phyloP scores from a whole-genome alignment of 164 flowering plant species.

The Macadamia tetraphylla region DNA sequence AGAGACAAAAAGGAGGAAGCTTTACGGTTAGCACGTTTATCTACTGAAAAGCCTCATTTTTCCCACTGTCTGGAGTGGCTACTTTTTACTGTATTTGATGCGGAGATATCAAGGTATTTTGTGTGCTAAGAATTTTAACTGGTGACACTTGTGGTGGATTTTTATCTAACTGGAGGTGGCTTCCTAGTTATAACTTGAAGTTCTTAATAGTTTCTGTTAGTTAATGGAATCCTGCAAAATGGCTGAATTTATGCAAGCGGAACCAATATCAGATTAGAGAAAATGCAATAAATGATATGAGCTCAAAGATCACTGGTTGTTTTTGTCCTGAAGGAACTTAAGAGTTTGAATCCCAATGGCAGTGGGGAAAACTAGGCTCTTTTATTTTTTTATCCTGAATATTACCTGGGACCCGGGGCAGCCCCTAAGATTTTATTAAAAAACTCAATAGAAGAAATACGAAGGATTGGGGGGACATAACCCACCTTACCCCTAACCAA shows the following conservation, averaged over 20 bases:
- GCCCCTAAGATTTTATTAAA: too few species aligned
- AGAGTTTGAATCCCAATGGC: too few species aligned
- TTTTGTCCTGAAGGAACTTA: too few species aligned
- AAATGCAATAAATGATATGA: too few species aligned
- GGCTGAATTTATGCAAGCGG: background rate
- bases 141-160: background rate
- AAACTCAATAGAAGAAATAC: too few species aligned
- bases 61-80: constrained; percentile 99
- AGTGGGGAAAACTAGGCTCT: too few species aligned
- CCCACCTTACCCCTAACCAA: too few species aligned
- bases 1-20: constrained; percentile 94
- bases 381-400: too few species aligned
- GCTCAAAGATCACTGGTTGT: too few species aligned
- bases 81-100: constrained; percentile 96
- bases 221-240: background rate
- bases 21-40: constrained; percentile 69
- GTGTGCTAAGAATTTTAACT: background rate
- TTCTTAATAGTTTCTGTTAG: background rate
- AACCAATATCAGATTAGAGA: too few species aligned
- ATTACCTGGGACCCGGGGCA: too few species aligned
- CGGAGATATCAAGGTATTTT: constrained; percentile 86
- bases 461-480: too few species aligned
- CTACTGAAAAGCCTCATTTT: constrained; percentile 96
- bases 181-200: background rate
- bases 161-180: background rate